Percentiles rank a stretch among this genome's conserved stretches.
Evolutionary conservation across 2,329 filamentous ascomycete species (phyloP).

Genomic region (Blastomyces emzantsi): DNA sequence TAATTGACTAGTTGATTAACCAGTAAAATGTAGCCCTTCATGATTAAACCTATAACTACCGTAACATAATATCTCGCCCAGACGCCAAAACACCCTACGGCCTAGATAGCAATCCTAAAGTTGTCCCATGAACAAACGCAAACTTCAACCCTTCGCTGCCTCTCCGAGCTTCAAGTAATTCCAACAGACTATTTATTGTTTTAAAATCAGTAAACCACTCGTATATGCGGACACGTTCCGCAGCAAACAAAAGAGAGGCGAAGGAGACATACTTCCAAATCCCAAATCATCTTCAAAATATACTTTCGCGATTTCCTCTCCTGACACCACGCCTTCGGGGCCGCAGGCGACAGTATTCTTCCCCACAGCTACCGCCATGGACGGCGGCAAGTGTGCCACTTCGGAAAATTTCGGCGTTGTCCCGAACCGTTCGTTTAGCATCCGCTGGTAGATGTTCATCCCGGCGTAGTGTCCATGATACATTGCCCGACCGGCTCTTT

Average conservation of each 20-base stretch:
- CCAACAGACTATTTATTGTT: constrained; percentile 27
- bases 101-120: not conserved
- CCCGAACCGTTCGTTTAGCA: constrained; percentile 28
- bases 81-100: not conserved
- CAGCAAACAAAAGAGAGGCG: not conserved
- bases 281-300: constrained; percentile 60
- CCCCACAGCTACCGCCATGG: constrained; percentile 61
- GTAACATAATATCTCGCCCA: not conserved
- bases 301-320: constrained; percentile 51
- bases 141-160: not conserved
- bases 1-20: not conserved
- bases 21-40: not conserved
- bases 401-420: constrained; percentile 39
- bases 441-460: constrained; percentile 55
- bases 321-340: constrained; percentile 47
- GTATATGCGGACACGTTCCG: not conserved
- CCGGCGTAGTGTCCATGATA: constrained; percentile 57
- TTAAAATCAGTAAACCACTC: constrained; percentile 1
- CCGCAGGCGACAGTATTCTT: constrained; percentile 56
- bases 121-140: not conserved
- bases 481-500: constrained; percentile 64
- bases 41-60: not conserved
- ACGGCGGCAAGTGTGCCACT: constrained; percentile 47
- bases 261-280: constrained; percentile 34
- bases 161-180: constrained; percentile 15